phyloP scores from a whole-genome alignment of 345 rosid genomes.

The Jatropha curcas region DNA sequence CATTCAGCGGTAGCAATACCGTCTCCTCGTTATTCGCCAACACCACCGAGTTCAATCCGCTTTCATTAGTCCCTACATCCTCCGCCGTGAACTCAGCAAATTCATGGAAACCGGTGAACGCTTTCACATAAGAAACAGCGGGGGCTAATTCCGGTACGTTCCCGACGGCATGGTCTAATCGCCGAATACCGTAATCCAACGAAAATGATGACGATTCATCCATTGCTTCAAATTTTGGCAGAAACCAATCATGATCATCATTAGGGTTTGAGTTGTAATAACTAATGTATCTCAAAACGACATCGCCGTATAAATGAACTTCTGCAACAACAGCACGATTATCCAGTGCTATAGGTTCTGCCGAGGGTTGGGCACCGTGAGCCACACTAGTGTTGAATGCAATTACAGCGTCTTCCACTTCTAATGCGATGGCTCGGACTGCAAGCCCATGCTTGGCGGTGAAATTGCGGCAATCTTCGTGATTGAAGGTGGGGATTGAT shows the following conservation, averaged over 20 bases:
- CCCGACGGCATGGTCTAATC: conserved; percentile 91
- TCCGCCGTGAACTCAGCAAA: conserved; percentile 93
- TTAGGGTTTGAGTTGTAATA: conserved; percentile 22
- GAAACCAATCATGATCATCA: conserved; percentile 33
- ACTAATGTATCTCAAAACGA: conserved; percentile 79
- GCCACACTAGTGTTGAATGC: conserved; percentile 62
- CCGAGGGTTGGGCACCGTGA: conserved; percentile 60
- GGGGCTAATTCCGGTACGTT: conserved; percentile 76
- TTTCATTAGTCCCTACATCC: conserved; percentile 86
- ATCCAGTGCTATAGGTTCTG: conserved; percentile 50
- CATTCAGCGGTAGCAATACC: conserved; percentile 80
- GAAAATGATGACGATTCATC: conserved; percentile 58
- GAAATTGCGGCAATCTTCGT: conserved; percentile 43
- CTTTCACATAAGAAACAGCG: conserved; percentile 59
- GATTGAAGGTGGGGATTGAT: conserved; percentile 62
- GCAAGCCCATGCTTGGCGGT: conserved; percentile 68
- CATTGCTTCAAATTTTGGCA: conserved; percentile 63
- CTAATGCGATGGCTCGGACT: conserved; percentile 66
- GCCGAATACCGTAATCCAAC: conserved; percentile 66
- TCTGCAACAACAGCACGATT: conserved; percentile 57
- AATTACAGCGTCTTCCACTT: conserved; percentile 72
- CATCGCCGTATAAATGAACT: conserved; percentile 80
- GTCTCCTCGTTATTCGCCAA: conserved; percentile 75
- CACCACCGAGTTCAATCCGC: conserved; percentile 82
- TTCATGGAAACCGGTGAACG: conserved; percentile 85